Percentiles rank a stretch among this genome's conserved stretches.
These are phyloP conservation scores for Anisogramma anomala DNA, from an alignment of 2,329 filamentous ascomycete genomes.

Conservation along the genomic window DNA sequence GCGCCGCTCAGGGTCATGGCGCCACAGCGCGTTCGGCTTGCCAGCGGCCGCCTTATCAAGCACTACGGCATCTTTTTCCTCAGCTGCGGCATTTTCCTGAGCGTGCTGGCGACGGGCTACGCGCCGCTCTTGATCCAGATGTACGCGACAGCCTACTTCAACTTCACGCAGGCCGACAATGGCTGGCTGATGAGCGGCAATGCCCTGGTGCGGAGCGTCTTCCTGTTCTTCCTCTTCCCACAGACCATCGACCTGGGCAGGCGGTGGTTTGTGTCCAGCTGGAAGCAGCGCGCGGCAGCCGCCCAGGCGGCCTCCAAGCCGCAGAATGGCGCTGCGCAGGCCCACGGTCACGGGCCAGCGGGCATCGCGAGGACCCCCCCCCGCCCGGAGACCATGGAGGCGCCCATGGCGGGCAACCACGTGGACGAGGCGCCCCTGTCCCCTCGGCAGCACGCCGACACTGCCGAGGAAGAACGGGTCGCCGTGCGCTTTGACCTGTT, in stretches of 20 bases:
- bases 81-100: constrained; percentile 52
- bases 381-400: constrained; percentile 31
- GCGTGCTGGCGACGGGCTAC: constrained; percentile 54
- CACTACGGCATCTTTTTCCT: constrained; percentile 51
- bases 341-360: constrained; percentile 3
- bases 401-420: constrained; percentile 22
- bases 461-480: constrained; percentile 28
- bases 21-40: constrained; percentile 40
- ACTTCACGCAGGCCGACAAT: constrained; percentile 39
- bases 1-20: constrained; percentile 49
- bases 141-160: constrained; percentile 40
- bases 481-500: constrained; percentile 53
- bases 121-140: constrained; percentile 48
- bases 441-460: constrained; percentile 25
- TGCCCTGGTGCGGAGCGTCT: constrained; percentile 37
- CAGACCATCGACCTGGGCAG: constrained; percentile 37
- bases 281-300: constrained; percentile 27
- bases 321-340: not conserved
- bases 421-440: constrained; percentile 30
- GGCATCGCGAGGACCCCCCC: constrained; percentile 21
- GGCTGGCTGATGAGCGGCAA: constrained; percentile 43
- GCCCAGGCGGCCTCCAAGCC: constrained; percentile 17
- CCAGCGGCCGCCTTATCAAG: constrained; percentile 36
- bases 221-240: constrained; percentile 39
- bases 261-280: constrained; percentile 26